These are phyloP conservation scores for Entomortierella lignicola DNA, from an alignment of 192 early-diverging fungal species.

Conservation along the genomic window DNA sequence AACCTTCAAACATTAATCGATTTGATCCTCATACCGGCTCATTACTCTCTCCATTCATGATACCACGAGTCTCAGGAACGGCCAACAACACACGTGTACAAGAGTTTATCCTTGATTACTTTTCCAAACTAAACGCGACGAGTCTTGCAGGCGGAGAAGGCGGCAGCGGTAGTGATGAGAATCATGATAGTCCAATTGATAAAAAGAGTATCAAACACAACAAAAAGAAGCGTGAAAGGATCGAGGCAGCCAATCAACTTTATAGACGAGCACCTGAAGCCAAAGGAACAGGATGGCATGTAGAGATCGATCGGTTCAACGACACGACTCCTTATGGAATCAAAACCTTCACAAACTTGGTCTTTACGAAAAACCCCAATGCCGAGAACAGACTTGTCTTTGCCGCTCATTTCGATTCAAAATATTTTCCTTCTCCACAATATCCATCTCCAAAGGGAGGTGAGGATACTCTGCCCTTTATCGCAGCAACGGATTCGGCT, in stretches of 20 bases:
- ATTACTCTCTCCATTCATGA: conserved; percentile 76
- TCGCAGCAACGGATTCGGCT: conserved; percentile 93
- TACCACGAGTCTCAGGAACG: conserved; percentile 85
- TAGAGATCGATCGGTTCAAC: conserved; percentile 84
- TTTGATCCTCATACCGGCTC: conserved; percentile 57
- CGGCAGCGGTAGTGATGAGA: neutral
- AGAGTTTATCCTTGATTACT: conserved; percentile 72
- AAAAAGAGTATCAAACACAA: neutral
- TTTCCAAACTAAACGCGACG: conserved; percentile 61
- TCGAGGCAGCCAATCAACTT: neutral
- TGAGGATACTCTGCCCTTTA: conserved; percentile 66
- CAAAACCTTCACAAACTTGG: conserved; percentile 86
- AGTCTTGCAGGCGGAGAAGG: conserved; percentile 23
- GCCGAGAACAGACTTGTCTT: conserved; percentile 81
- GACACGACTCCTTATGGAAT: conserved; percentile 81
- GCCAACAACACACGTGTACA: conserved; percentile 76
- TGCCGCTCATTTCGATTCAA: conserved; percentile 95
- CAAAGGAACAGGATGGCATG: conserved; percentile 68
- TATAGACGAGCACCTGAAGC: conserved; percentile 11
- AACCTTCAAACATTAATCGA: conserved; percentile 22
- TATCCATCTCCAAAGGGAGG: no score
- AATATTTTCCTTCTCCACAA: conserved; percentile 79
- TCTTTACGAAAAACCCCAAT: conserved; percentile 87
- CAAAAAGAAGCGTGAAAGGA: neutral
- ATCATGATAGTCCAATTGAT: neutral